Evolutionary conservation across 352 stramenopile genomes (phyloP).

Genomic region (Paralagenidium karlingii): DNA sequence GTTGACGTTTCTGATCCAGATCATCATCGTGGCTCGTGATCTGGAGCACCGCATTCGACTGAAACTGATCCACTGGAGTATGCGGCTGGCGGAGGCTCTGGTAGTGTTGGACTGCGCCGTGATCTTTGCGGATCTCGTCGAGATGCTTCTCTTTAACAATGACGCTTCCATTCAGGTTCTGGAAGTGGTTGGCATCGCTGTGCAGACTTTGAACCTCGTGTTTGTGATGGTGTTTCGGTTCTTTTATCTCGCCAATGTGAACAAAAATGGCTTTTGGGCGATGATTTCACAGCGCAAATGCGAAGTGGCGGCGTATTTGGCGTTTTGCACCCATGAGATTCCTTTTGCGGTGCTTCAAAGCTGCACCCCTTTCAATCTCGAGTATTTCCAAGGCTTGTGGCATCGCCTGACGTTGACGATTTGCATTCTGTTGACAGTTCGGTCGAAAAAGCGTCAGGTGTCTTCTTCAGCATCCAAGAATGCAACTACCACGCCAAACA

Average conservation of each 20-base stretch:
- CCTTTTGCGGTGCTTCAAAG: constrained; percentile 7
- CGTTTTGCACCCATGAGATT: constrained; percentile 12
- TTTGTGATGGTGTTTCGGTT: constrained; percentile 30
- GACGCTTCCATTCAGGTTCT: not conserved
- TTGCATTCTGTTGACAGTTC: constrained; percentile 17
- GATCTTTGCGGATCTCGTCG: too few relatives aligned
- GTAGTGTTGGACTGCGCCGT: too few relatives aligned
- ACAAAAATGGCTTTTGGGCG: too few relatives aligned
- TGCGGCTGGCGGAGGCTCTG: too few relatives aligned
- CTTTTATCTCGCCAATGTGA: constrained; percentile 15
- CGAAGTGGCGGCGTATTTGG: constrained; percentile 13
- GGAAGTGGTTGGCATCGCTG: constrained; percentile 2
- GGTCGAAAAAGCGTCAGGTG: constrained; percentile 4
- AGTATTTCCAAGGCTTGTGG: constrained; percentile 23
- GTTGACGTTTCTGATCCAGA: constrained; percentile 23
- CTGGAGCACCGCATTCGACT: too few relatives aligned
- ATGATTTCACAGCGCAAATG: too few relatives aligned
- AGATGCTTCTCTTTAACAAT: too few relatives aligned
- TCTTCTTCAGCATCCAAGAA: too few relatives aligned
- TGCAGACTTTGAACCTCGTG: constrained; percentile 14
- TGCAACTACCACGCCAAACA: too few relatives aligned
- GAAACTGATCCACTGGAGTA: too few relatives aligned
- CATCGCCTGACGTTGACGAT: constrained; percentile 17
- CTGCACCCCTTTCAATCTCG: not conserved
- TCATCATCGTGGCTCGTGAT: constrained; percentile 24